Base-by-base conservation (phyloP, 129 eudicot genomes). In the Sambucus nigra region DNA sequence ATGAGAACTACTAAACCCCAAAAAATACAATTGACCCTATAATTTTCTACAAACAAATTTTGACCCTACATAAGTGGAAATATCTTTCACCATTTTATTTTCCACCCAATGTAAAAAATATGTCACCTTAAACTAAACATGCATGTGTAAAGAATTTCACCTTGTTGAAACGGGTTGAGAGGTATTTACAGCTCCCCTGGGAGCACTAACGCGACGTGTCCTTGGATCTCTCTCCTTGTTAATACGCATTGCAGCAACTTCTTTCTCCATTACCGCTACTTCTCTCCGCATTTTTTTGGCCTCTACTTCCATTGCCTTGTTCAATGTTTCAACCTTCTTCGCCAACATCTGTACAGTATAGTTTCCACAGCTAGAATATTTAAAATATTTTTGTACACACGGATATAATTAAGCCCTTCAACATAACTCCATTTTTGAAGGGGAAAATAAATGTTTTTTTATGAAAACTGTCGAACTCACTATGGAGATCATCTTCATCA, bases 291-390 rank as follows among this genome's bases (percentile, higher is more conserved):
- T 89, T 57, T 68, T 89, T 69, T 89, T 89, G 19, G 83, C 64
- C 74, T 84, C 98, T 27, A 78, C 80, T 76, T 84, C 98, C 82
- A 84, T 84, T 33, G 98, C 95, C 51, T 66, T 79, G 67, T 70
- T 84, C 53, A 89, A 60, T 47, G 94, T 89, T 58, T 89, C 95
- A 23, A 89, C 94, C 56, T 83, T 87, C 61, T 67, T 87, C 16
- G 76, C 69, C 82, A 82, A 63, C 60, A 87, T 74, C 96, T 87
- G 76, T 23, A 57, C n/a, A 50, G 25, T 53, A 7, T 52, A 50
- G 25, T 53, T 35, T 52, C 39, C 53, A 51, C n/a, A 49, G 22
- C 46, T 42, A 53, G 46, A 47, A n/a, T n/a, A n/a, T n/a, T n/a
- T n/a, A n/a, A n/a, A n/a, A n/a, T n/a, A n/a, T n/a, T n/a, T n/a